Base-by-base conservation (phyloP, 2,329 filamentous ascomycete species). In the Epichloe bromicola region DNA sequence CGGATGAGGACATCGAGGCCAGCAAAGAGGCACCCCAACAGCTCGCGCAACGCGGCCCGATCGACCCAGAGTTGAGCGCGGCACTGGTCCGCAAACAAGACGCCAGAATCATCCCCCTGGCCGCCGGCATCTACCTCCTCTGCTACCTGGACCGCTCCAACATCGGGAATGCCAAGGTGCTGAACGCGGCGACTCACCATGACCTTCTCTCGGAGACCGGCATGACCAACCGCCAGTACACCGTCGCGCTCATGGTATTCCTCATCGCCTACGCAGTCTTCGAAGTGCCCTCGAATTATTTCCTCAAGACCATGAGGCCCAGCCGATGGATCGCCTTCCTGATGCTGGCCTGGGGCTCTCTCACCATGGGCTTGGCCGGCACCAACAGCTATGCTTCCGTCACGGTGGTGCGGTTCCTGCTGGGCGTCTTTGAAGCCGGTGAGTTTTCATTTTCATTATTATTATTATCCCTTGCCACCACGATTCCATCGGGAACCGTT, bases 61-160 rank as follows among this genome's bases (percentile, higher is more conserved):
- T 40, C 2, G 43, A 46, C 17, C 8, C 30, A 8, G 8, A 4
- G 4, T 5, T 5, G 2, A 37, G 5, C 11, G 37, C 47, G 10
- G 39, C 41, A 11, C 17, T 50, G 30, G 19, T 45, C 17, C 34
- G 40, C 39, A 80, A 78, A 58, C 80, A 84, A 58, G 83, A 86
- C 61, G 53, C 77, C 17, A 73, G 76, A 50, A 82, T 86, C 51
- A 68, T 85, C 14, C 82, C 83, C 1, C 66, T 85, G 14, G 78
- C 73, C n/a, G 77, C 79, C 6, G 68, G 64, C 49, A 82, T 86
- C 48, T 85, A 84, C 62, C 71, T 86, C 44, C 72, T 86, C 20
- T 83, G 79, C 64, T 85, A 82, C 61, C 73, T 86, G 23, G 82
- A 86, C 64, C 72, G 79, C 42, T 76, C 79, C 51, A 86, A 86